These are phyloP conservation scores for Xylaria sp. DNA, from an alignment of 2,329 filamentous ascomycete species.

Conservation along the genomic window DNA sequence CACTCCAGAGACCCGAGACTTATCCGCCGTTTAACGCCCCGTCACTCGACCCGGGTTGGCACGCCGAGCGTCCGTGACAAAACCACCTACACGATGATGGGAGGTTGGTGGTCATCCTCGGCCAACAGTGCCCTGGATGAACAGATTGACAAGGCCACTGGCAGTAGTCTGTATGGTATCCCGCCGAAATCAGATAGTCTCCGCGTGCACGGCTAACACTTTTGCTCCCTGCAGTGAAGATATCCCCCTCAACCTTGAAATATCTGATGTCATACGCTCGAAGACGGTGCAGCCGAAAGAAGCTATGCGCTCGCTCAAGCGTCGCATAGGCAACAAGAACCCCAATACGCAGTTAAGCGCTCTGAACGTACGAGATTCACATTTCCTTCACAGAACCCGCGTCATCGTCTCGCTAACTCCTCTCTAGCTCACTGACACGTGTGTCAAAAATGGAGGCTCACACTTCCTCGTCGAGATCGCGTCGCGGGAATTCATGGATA, in stretches of 20 bases:
- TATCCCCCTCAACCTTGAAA: constrained; percentile 96
- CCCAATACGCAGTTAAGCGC: constrained; percentile 95
- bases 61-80: constrained; percentile 6
- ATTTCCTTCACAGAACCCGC: constrained; percentile 27
- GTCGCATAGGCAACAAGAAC: constrained; percentile 94
- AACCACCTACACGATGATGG: constrained; percentile 57
- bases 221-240: constrained; percentile 71
- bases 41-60: neutral
- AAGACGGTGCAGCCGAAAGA: constrained; percentile 98
- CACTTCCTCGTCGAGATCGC: constrained; percentile 97
- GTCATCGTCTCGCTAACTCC: constrained; percentile 21
- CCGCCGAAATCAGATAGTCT: neutral
- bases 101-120: constrained; percentile 97
- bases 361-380: constrained; percentile 68
- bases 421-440: constrained; percentile 86
- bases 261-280: constrained; percentile 95
- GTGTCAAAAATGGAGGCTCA: constrained; percentile 95
- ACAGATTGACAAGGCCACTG: constrained; percentile 94
- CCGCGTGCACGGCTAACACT: constrained; percentile 1
- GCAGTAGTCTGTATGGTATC: constrained; percentile 82
- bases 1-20: neutral
- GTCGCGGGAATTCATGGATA: constrained; percentile 98
- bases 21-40: neutral
- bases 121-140: constrained; percentile 91
- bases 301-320: constrained; percentile 95